Base-by-base conservation (phyloP, 169 alveolate species). In the Eimeria sp. region DNA sequence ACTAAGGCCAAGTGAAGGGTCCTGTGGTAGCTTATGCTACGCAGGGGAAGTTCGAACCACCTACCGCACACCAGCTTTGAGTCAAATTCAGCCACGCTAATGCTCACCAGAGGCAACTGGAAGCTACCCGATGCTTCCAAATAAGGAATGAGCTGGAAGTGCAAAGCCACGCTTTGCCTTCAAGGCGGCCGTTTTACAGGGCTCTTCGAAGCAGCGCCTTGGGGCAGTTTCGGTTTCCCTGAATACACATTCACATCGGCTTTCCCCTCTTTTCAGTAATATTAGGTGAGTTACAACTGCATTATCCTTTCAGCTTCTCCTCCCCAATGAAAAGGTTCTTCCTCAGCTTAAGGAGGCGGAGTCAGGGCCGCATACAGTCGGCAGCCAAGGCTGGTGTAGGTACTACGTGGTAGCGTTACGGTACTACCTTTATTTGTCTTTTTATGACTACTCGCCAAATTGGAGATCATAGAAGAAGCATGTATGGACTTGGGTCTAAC, bases 341-440 rank as follows among this genome's bases (percentile, higher is more conserved):
- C 30, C 37, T 76, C 43, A 43, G 85, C 27, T 46, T 11, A 40
- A 60, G 85, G 18, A 46, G 62, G 40, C 20, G 62, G n/a, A 43
- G 58, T 40, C 85, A 76, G 85, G 85, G 60, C 85, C 64, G 83
- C 83, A 74, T 25, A 40, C 58, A 76, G 85, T 76, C 85, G 85
- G 85, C 85, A 76, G 64, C 85, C 60, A 20, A 76, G 14, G 85
- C 18, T 23, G 60, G 40, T 76, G 56, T 11, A 46, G 62, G 85
- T 43, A 33, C 6, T 76, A 14, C 85, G 85, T 23, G 37, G 20
- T 46, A 37, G 85, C 43, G 43, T 43, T 46, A 40, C 62, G 18
- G 40, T 10, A 76, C 25, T 37, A 43, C 37, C 64, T 23, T 4
- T 20, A 25, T 46, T 46, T 76, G 85, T 46, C 85, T 76, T 76